These are phyloP conservation scores for Mortierella claussenii DNA, from an alignment of 192 early-diverging fungal species.

Conservation along the genomic window DNA sequence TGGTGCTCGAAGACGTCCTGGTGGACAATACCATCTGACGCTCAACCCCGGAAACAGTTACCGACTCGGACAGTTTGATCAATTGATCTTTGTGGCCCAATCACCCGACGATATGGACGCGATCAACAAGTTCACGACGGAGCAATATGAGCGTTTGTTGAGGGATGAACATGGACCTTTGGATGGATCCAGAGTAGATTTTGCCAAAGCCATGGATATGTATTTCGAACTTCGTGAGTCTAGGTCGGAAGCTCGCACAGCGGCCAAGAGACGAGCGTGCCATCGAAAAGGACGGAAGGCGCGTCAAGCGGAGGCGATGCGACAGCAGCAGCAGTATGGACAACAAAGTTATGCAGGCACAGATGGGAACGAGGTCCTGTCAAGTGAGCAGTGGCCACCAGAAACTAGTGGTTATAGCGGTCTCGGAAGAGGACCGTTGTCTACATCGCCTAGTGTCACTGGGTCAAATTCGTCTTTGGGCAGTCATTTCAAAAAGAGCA, in stretches of 20 bases:
- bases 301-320: background rate
- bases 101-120: constrained; percentile 56
- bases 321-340: background rate
- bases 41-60: constrained; percentile 73
- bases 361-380: no score
- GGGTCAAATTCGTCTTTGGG: background rate
- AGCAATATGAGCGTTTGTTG: constrained; percentile 35
- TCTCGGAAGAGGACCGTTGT: no score
- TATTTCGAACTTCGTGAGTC: constrained; percentile 20
- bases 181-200: constrained; percentile 12
- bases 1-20: background rate
- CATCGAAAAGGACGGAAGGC: constrained; percentile 1
- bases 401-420: background rate
- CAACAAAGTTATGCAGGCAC: background rate
- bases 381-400: no score
- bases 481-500: no score
- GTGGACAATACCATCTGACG: constrained; percentile 53
- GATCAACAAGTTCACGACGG: constrained; percentile 41
- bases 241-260: constrained; percentile 17
- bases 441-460: background rate
- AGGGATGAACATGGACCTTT: constrained; percentile 17
- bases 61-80: constrained; percentile 54
- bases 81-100: constrained; percentile 66
- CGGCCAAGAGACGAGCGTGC: constrained; percentile 15
- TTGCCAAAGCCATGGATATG: constrained; percentile 28